Evolutionary conservation across 352 stramenopile species (phyloP), one percentile per base, ranked within the genome.

Genomic region (Phytophthora megakarya): DNA sequence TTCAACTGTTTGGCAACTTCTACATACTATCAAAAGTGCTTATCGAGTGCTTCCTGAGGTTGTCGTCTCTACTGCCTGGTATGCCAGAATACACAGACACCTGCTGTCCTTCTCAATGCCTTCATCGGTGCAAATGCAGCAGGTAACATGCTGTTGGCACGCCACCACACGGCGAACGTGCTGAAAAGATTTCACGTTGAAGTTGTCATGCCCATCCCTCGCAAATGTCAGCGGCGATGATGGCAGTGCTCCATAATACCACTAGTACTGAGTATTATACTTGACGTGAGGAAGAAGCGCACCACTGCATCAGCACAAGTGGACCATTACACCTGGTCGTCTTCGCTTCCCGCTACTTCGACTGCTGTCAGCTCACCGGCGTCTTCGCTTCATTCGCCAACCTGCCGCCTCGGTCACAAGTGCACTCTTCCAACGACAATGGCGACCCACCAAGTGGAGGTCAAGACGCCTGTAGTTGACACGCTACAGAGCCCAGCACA

Each of bases 381-480:
- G 11, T 33, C 30, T 13, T 48, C 30, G 19, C 9, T 23, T 67
- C 67, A 76, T 70, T 76, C 54, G 53, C 35, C 39, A 69, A 76
- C 44, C 22, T 72, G 54, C 64, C 65, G 45, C 19, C 33, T 72
- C n/a, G 26, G 15, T 32, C 53, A n/a, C 59, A 71, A 52, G 28
- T 54, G 5, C 12, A 19, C 25, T 35, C 19, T 13, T 44, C 18
- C 22, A 35, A 19, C 13, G 16, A 26, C 28, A 2, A 76, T 73
- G 69, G 45, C 59, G 6, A 65, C 59, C 11, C 25, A 58, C 3
- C 67, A 76, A 26, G 40, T 60, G 51, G 59, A 76, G 51, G 42
- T 74, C 49, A 57, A 56, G 32, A 74, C 65, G 44, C 65, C 69
- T 22, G 65, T 72, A 13, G 39, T 47, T 16, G 69, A 76, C 23